These are phyloP conservation scores for Starmerella sp. DNA, from an alignment of 805 yeast species.

Conservation along the genomic window DNA sequence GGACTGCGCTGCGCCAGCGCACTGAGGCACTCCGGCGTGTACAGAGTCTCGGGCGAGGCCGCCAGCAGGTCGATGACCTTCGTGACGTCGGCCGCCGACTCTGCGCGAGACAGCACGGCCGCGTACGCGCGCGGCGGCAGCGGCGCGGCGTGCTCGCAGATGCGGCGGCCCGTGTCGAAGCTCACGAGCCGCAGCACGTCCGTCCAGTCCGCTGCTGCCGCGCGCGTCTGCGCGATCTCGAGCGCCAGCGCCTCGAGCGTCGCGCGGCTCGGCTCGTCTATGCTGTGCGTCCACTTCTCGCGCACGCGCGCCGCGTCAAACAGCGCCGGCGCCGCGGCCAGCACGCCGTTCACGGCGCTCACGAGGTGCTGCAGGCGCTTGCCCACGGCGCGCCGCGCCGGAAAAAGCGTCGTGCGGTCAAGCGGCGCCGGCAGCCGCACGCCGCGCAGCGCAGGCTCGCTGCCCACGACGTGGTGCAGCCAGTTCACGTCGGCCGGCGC, in stretches of 20 bases:
- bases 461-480: conserved; percentile 9
- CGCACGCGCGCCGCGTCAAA: conserved; percentile 1
- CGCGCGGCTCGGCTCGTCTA: conserved; percentile 1
- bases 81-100: background rate
- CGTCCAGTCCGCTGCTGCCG: conserved; percentile 3
- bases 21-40: conserved; percentile 10
- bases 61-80: background rate
- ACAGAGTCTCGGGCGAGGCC: conserved; percentile 6
- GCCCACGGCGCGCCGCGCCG: background rate
- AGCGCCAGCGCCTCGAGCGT: conserved; percentile 4
- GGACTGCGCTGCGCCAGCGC: conserved; percentile 14
- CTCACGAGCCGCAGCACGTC: conserved; percentile 8
- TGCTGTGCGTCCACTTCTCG: conserved; percentile 6
- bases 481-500: conserved; percentile 15
- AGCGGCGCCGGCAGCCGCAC: conserved; percentile 5
- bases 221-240: background rate
- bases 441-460: background rate
- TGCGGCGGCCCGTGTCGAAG: background rate
- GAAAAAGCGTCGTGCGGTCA: background rate
- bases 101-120: conserved; percentile 2
- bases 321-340: conserved; percentile 3
- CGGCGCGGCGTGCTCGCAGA: background rate
- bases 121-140: conserved; percentile 4
- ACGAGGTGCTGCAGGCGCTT: conserved; percentile 8
- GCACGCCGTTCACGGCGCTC: conserved; percentile 5